Conservation (phyloP, 257 asterid genomes). For the Schizonepeta tenuifolia region DNA sequence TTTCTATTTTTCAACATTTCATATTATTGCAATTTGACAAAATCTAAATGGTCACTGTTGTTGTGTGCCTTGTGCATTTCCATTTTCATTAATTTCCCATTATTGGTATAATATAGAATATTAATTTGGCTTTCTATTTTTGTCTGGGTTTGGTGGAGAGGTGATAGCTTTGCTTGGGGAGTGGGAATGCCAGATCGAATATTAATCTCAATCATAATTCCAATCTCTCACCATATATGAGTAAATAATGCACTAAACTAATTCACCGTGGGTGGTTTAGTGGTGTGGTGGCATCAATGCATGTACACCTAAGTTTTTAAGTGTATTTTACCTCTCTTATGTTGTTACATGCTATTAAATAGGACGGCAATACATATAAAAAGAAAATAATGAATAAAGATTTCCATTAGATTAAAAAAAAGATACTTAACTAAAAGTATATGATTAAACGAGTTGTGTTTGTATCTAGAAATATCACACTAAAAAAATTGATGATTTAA, state of each 20-base stretch:
- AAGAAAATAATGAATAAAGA: no score
- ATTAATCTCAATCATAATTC: not conserved
- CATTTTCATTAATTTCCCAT: conserved; percentile 18
- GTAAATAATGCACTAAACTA: not conserved
- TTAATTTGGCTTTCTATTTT: not conserved
- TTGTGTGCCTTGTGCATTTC: conserved; percentile 20
- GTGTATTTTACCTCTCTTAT: no score
- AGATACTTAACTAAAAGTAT: no score
- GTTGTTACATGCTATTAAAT: no score
- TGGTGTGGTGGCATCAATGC: no score
- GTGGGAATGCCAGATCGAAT: not conserved
- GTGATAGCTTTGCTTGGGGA: not conserved
- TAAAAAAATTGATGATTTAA: no score
- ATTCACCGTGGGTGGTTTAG: no score
- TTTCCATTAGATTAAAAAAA: no score
- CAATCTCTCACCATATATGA: not conserved
- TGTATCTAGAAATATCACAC: not conserved
- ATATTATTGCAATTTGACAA: conserved; percentile 34
- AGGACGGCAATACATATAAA: no score
- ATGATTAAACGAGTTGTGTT: not conserved
- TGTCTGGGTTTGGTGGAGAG: not conserved
- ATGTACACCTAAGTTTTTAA: no score
- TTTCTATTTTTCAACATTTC: conserved; percentile 35
- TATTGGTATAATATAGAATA: conserved; percentile 3
- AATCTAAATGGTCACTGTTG: conserved; percentile 27